Conservation (phyloP, 2,329 filamentous ascomycete species). For the Exophiala spinifera region DNA sequence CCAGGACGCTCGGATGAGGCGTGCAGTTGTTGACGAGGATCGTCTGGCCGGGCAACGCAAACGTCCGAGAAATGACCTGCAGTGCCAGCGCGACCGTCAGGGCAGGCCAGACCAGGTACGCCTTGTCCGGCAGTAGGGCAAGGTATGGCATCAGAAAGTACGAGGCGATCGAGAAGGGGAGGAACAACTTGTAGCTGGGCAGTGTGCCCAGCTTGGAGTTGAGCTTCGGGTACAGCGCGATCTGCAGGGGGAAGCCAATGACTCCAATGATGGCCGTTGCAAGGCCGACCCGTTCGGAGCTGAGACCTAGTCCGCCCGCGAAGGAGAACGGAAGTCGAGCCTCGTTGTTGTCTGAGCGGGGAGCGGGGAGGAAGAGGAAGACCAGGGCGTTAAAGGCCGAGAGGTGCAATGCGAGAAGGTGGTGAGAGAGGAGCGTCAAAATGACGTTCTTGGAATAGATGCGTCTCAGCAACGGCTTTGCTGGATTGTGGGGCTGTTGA, state of each 20-base stretch:
- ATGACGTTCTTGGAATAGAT: slow-evolving; percentile 56
- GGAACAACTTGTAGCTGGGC: slow-evolving; percentile 63
- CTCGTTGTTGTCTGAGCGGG: slow-evolving; percentile 47
- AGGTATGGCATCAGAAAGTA: slow-evolving; percentile 71
- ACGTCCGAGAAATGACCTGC: slow-evolving; percentile 71
- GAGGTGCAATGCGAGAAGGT: slow-evolving; percentile 69
- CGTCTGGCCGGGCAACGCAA: slow-evolving; percentile 58
- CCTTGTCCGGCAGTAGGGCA: slow-evolving; percentile 60
- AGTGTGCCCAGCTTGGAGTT: slow-evolving; percentile 67
- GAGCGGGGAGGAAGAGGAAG: slow-evolving; percentile 73
- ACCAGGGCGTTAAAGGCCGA: slow-evolving; percentile 74
- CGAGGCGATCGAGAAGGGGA: slow-evolving; percentile 67
- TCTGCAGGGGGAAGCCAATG: slow-evolving; percentile 71
- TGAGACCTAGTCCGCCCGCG: slow-evolving; percentile 71
- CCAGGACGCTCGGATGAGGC: slow-evolving; percentile 55
- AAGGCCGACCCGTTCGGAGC: slow-evolving; percentile 67
- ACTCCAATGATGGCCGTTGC: slow-evolving; percentile 73
- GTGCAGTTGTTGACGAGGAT: slow-evolving; percentile 61
- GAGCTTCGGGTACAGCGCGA: slow-evolving; percentile 67
- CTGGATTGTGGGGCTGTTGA: slow-evolving; percentile 2
- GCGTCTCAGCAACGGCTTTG: slow-evolving; percentile 40
- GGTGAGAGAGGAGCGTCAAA: slow-evolving; percentile 60
- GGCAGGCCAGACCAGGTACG: slow-evolving; percentile 59
- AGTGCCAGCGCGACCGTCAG: slow-evolving; percentile 63
- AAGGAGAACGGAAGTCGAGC: slow-evolving; percentile 49